Percentiles rank a stretch among this genome's conserved stretches.
Evolutionary conservation across 345 rosid species (phyloP).

Genomic region (Arabidopsis suecica): DNA sequence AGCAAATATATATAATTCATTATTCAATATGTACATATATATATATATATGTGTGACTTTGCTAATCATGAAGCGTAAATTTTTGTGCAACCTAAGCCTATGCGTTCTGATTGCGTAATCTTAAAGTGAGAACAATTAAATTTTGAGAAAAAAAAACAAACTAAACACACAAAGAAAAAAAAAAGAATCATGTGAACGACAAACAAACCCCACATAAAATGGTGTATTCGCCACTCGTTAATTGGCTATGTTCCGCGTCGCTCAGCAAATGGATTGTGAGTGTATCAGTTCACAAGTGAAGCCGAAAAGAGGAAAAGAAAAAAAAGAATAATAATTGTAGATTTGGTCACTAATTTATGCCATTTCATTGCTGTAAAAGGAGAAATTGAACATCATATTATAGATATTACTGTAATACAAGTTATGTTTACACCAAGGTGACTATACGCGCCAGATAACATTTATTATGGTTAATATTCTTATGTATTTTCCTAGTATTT

Average conservation of each 20-base stretch:
- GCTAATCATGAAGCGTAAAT: slow-evolving; percentile 36
- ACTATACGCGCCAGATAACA: not conserved
- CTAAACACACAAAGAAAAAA: not conserved
- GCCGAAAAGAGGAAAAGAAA: not conserved
- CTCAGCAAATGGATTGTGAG: slow-evolving; percentile 12
- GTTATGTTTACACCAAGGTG: not conserved
- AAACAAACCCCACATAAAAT: slow-evolving; percentile 38
- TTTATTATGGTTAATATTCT: not conserved
- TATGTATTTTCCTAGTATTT: not conserved
- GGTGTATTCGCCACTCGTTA: slow-evolving; percentile 32
- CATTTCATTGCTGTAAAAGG: not conserved
- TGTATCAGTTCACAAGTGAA: slow-evolving; percentile 2
- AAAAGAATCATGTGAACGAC: slow-evolving; percentile 37
- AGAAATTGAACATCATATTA: not conserved
- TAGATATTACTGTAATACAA: not conserved
- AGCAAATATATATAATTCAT: not conserved
- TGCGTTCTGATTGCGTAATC: slow-evolving; percentile 38
- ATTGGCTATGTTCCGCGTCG: slow-evolving; percentile 11
- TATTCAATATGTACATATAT: not conserved
- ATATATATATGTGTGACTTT: not conserved
- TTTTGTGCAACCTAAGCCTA: slow-evolving; percentile 27
- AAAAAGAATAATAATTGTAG: not conserved
- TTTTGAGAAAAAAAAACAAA: not conserved
- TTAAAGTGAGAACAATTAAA: slow-evolving; percentile 33
- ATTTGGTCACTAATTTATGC: not conserved